Percentiles rank a stretch among this genome's conserved stretches.
These are phyloP conservation scores for Mrakia frigida DNA, from an alignment of 768 basidiomycete species.

Conservation along the genomic window DNA sequence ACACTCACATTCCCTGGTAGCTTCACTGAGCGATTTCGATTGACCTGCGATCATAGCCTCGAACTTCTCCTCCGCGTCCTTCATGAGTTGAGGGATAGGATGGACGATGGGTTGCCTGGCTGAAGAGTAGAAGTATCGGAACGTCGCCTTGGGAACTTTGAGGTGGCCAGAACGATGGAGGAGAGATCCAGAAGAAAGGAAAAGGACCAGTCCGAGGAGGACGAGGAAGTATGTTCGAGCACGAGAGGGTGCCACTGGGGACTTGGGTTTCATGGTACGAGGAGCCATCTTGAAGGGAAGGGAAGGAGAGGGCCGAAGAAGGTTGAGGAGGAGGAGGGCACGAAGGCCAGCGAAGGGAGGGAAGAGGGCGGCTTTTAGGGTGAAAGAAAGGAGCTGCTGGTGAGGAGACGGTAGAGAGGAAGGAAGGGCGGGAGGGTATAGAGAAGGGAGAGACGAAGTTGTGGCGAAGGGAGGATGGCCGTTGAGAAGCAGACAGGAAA, in stretches of 20 bases:
- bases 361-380: not conserved
- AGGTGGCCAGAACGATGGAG: slow-evolving; percentile 17
- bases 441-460: not conserved
- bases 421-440: not conserved
- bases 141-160: slow-evolving; percentile 10
- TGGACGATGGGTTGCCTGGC: slow-evolving; percentile 33
- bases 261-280: slow-evolving; percentile 15
- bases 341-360: slow-evolving; percentile 3
- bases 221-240: not conserved
- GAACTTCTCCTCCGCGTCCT: slow-evolving; percentile 39
- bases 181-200: not conserved
- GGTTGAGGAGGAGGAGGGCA: not conserved
- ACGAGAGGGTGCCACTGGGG: not conserved
- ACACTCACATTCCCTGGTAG: slow-evolving; percentile 39
- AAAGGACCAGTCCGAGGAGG: not conserved
- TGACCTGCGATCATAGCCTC: slow-evolving; percentile 41
- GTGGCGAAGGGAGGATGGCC: not conserved
- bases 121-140: not conserved
- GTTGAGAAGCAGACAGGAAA: not conserved
- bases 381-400: not conserved
- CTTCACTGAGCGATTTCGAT: slow-evolving; percentile 40
- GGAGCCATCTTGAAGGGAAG: slow-evolving; percentile 7
- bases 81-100: slow-evolving; percentile 45
- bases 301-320: not conserved
- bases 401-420: not conserved